phyloP scores from a whole-genome alignment of 2,329 filamentous ascomycete genomes.

The Daldinia eschscholtzii region DNA sequence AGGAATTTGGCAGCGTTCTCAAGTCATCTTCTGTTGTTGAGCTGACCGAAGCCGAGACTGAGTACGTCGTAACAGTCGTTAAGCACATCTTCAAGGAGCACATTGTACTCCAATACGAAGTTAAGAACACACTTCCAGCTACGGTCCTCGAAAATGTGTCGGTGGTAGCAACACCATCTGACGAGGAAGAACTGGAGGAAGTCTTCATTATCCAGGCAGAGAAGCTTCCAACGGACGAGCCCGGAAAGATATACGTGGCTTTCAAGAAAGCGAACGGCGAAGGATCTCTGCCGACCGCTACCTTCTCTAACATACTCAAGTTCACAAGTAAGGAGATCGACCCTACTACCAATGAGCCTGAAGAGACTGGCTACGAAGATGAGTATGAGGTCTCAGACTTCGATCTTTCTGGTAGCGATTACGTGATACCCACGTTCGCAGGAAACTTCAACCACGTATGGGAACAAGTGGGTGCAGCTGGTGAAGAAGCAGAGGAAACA shows the following conservation, averaged over 20 bases:
- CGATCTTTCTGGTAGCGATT: conserved; percentile 91
- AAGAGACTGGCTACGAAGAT: conserved; percentile 93
- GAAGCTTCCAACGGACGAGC: conserved; percentile 84
- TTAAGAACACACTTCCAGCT: conserved; percentile 96
- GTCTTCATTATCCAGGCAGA: conserved; percentile 94
- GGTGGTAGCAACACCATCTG: conserved; percentile 81
- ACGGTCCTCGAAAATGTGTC: conserved; percentile 92
- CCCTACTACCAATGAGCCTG: conserved; percentile 90
- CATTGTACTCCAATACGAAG: conserved; percentile 93
- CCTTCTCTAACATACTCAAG: conserved; percentile 92
- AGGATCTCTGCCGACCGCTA: conserved; percentile 79
- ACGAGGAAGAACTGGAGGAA: conserved; percentile 87
- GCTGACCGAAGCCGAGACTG: conserved; percentile 95
- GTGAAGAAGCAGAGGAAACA: conserved; percentile 92
- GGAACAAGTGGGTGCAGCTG: conserved; percentile 90
- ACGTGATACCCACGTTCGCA: conserved; percentile 91
- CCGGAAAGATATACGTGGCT: conserved; percentile 93
- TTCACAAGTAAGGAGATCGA: conserved; percentile 99
- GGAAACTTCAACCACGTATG: conserved; percentile 96
- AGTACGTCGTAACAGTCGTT: conserved; percentile 92
- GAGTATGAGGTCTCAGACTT: conserved; percentile 98
- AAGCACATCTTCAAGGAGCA: conserved; percentile 99
- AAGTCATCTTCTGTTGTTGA: conserved; percentile 90
- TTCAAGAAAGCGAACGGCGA: conserved; percentile 88
- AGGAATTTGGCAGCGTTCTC: conserved; percentile 88